Conservation (phyloP, 2,329 filamentous ascomycete genomes). For the Cladosporium colombiae region DNA sequence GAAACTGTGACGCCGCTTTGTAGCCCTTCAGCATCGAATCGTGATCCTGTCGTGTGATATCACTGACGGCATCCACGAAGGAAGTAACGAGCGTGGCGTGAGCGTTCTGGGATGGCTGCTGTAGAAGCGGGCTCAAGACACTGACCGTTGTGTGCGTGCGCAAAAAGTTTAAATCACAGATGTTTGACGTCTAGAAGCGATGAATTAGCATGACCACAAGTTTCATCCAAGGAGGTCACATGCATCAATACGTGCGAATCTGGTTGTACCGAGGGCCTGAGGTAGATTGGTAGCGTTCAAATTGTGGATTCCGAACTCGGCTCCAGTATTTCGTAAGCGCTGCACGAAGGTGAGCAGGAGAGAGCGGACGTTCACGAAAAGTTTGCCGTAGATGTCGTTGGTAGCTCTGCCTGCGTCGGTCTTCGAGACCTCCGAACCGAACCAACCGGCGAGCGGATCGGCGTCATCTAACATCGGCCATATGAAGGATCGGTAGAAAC, state of each 20-base stretch:
- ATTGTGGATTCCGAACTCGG: slow-evolving; percentile 36
- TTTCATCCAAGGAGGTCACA: too few relatives aligned
- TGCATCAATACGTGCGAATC: background rate
- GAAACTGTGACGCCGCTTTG: too few relatives aligned
- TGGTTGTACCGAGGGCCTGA: background rate
- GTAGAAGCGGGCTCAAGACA: too few relatives aligned
- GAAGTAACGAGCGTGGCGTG: too few relatives aligned
- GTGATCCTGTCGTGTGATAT: too few relatives aligned
- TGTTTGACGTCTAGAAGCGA: background rate
- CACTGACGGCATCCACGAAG: too few relatives aligned
- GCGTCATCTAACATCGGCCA: slow-evolving; percentile 45
- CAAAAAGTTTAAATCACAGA: too few relatives aligned
- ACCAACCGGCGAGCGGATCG: slow-evolving; percentile 44
- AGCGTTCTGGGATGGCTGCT: too few relatives aligned
- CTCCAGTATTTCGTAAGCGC: slow-evolving; percentile 27
- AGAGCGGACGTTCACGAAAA: slow-evolving; percentile 38
- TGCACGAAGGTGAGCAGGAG: slow-evolving; percentile 39
- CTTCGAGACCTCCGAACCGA: slow-evolving; percentile 32
- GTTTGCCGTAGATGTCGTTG: slow-evolving; percentile 43
- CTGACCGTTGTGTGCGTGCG: too few relatives aligned
- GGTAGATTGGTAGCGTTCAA: slow-evolving; percentile 33
- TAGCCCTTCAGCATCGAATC: too few relatives aligned
- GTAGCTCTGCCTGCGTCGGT: slow-evolving; percentile 25
- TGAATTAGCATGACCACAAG: too few relatives aligned
- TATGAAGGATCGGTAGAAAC: slow-evolving; percentile 35